Evolutionary conservation across 2,329 filamentous ascomycete species (phyloP), one percentile per base, ranked within the genome.

Genomic region (Teratosphaeria pseudoeucalypti): DNA sequence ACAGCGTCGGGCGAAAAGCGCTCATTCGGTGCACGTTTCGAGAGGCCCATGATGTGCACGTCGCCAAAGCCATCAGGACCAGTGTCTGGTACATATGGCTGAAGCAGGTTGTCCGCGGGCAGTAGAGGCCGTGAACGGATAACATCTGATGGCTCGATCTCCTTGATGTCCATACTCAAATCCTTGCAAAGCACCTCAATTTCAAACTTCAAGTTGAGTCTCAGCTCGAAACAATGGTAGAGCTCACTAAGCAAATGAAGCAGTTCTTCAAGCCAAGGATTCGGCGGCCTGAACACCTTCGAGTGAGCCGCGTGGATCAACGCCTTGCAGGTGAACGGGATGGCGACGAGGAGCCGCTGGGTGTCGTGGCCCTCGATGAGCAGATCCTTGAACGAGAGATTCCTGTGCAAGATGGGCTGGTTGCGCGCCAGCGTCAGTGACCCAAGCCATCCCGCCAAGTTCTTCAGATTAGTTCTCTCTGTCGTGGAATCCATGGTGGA

Each of bases 221-320:
- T 97, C 59, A 99, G 79, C 67, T 96, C 92, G 14, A 90, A 90
- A 68, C 89, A 88, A 69, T 96, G 88, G 70, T 99, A 99, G 3
- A 99, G 81, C 70, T 99, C 95, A 67, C 96, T 89, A 39, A 99
- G 81, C 7, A 97, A 79, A 64, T 89, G 84, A 58, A 99, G 85
- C 58, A 99, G 94, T 68, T 99, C 94, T 89, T 96, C 95, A 53
- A 96, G 75, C 94, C 94, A 99, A 1, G 94, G 94, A 68, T 99
- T 99, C 1, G 94, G 94, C 11, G 92, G 92, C 60, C 86, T 88
- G 77, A 99, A 99, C 10, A 97, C 87, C 12, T 87, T 88, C 0
- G 94, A 97, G 56, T 85, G 83, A 43, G 85, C 85, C 23, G 91
- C 92, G 71, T 96, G 91, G 26, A 88, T 83, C 26, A 99, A 78